A percentile compares a stretch with the other conserved stretches of the same genome.
Conservation (phyloP, 2,329 filamentous ascomycete genomes). For the Aspergillus aculeatus region DNA sequence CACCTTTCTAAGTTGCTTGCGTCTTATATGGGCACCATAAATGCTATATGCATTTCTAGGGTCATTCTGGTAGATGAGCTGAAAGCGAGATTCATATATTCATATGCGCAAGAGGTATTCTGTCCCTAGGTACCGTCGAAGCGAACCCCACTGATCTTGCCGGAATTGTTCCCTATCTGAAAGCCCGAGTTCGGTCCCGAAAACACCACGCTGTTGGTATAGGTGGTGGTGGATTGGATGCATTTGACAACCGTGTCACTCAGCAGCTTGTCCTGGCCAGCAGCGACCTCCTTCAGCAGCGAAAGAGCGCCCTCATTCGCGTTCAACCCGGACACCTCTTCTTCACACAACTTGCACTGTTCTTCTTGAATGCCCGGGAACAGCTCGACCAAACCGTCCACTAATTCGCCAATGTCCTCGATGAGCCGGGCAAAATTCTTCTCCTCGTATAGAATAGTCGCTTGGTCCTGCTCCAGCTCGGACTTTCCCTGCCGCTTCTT, state of each 20-base stretch:
- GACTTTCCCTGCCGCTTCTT: neutral
- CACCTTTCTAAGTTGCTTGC: no score
- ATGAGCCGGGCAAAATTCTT: constrained; percentile 3
- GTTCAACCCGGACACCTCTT: constrained; percentile 1
- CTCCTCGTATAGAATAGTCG: neutral
- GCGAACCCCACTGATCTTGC: constrained; percentile 1
- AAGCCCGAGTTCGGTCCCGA: constrained; percentile 4
- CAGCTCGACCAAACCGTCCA: neutral
- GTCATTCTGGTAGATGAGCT: no score
- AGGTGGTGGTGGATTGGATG: constrained; percentile 1
- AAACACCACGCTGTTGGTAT: constrained; percentile 6
- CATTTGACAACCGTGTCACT: constrained; percentile 5
- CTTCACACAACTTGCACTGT: neutral
- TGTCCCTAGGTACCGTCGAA: neutral
- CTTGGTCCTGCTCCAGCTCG: neutral
- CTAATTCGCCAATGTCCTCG: neutral
- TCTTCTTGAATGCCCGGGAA: constrained; percentile 4
- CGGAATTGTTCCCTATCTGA: constrained; percentile 3
- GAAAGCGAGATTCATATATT: no score
- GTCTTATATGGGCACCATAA: no score
- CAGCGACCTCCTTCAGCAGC: neutral
- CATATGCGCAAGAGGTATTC: no score
- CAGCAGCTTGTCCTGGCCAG: constrained; percentile 1
- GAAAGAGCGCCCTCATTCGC: neutral
- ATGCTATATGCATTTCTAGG: no score